A percentile compares a stretch with the other conserved stretches of the same genome.
Evolutionary conservation across 768 basidiomycete species (phyloP).

Genomic region (Coprinopsis marcescibilis): DNA sequence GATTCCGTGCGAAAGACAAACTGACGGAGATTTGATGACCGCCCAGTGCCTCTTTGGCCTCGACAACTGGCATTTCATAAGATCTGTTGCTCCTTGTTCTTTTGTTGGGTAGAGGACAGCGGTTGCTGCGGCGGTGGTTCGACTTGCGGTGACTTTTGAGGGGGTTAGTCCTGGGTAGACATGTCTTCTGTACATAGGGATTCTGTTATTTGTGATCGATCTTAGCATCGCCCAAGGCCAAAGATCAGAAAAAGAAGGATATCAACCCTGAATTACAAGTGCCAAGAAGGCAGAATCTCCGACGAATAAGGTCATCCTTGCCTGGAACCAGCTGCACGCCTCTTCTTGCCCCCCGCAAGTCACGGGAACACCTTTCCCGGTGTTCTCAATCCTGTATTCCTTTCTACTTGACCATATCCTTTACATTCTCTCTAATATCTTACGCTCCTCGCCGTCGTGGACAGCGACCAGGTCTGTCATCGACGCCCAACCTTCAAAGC

Average conservation of each 20-base stretch:
- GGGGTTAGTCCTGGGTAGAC: neutral
- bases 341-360: constrained; percentile 24
- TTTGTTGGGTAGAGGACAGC: too few relatives aligned
- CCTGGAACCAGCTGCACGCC: constrained; percentile 14
- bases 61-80: too few relatives aligned
- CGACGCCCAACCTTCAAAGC: too few relatives aligned
- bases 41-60: neutral
- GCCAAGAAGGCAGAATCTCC: constrained; percentile 12
- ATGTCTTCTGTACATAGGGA: neutral
- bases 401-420: constrained; percentile 14
- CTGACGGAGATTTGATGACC: constrained; percentile 1
- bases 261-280: constrained; percentile 11
- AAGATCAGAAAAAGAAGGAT: constrained; percentile 10
- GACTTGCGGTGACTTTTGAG: neutral
- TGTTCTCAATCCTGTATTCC: constrained; percentile 17
- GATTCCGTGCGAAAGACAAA: constrained; percentile 2
- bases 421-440: constrained; percentile 12
- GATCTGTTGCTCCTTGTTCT: too few relatives aligned
- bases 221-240: neutral
- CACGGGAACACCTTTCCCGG: constrained; percentile 21
- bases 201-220: neutral
- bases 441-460: constrained; percentile 11
- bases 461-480: too few relatives aligned
- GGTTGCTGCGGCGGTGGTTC: too few relatives aligned
- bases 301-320: constrained; percentile 16